Evolutionary conservation across 148 eudicot genomes (phyloP), one percentile per base, ranked within the genome.

Genomic region (Persicaria maculosa): DNA sequence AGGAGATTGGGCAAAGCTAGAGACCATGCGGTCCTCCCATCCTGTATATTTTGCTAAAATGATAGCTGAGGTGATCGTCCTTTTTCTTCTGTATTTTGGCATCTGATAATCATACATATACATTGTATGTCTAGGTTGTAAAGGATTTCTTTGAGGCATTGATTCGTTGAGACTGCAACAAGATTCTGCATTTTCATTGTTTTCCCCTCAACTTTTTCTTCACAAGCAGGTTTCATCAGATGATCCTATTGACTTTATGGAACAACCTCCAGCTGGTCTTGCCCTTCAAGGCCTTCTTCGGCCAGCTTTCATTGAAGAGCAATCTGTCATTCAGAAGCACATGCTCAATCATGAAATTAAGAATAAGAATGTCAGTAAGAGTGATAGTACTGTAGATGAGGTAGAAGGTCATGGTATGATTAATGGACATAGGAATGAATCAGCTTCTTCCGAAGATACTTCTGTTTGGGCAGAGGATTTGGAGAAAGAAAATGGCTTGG

Each of bases 1-100:
- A 47, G 97, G 96, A 72, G 97, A 92, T 80, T 95, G 98, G 98
- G 98, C 98, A 61, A 92, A 92, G 76, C 79, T 95, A 81, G 97
- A 95, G 75, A 95, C 98, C 4, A 95, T 92, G 97, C 85, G 93
- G 46, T 77, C 96, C 79, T 84, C 97, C 71, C 98, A 95, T 89
- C 98, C 97, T 36, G 87, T 95, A 88, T 86, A 95, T 81, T 95
- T 95, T 75, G 98, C 98, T 7, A 87, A 83, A 82, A 90, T 80
- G 77, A 74, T 95, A 72, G 81, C 90, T 14, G 93, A 95, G 87
- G 98, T 95, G 77, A 48, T 20, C 52, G 14, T 31, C 62, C 67
- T 47, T 20, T 62, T 50, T 19, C 14, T 8, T 45, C 14, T 70
- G 17, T 59, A 25, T 17, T 17, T 69, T 46, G 47, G 9, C 54